Conservation (phyloP, 495 filamentous ascomycete species). For the Parmelia sp. region DNA sequence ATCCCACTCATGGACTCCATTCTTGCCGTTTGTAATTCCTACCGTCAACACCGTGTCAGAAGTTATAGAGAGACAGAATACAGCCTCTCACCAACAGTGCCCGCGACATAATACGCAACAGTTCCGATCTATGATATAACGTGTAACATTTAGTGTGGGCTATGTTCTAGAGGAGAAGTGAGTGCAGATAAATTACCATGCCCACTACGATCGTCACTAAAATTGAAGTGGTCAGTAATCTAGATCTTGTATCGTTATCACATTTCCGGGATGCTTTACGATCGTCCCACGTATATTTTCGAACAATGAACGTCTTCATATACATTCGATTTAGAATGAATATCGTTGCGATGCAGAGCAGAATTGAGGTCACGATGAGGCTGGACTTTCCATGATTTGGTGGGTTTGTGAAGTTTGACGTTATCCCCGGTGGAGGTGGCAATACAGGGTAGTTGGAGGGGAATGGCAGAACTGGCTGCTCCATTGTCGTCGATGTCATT, state of each 20-base stretch:
- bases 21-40: not conserved
- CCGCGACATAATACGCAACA: not conserved
- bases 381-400: not conserved
- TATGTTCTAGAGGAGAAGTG: not conserved
- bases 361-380: not conserved
- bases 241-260: not conserved
- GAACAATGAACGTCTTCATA: conserved; percentile 8
- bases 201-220: not conserved
- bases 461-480: conserved; percentile 7
- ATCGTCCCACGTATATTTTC: conserved; percentile 16
- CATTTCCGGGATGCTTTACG: not conserved
- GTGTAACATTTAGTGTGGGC: not conserved
- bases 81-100: not conserved
- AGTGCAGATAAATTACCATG: not conserved
- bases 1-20: conserved; percentile 8
- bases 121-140: not conserved
- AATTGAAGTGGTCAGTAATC: not conserved
- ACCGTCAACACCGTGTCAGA: not conserved
- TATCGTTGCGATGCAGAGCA: not conserved
- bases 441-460: not conserved
- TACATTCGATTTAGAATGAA: conserved; percentile 13
- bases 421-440: conserved; percentile 2
- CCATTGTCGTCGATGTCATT: not conserved
- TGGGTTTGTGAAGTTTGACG: conserved; percentile 8
- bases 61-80: not conserved